Conservation (phyloP, 345 rosid genomes). For the Eucalyptus curtisii region DNA sequence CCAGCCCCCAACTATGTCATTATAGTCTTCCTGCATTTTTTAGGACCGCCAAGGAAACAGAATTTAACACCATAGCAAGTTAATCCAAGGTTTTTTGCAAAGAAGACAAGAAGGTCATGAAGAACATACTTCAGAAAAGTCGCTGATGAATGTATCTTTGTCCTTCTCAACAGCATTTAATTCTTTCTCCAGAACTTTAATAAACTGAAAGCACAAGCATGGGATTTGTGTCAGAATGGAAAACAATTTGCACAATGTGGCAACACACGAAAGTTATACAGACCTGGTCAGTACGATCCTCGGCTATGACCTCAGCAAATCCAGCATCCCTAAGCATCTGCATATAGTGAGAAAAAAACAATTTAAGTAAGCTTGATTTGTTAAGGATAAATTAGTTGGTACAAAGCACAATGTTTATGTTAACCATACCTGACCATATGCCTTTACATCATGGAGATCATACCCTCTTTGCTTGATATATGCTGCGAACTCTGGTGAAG, state of each 20-base stretch:
- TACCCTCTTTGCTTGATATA: conserved; percentile 89
- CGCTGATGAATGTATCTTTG: conserved; percentile 53
- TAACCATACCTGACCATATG: conserved; percentile 68
- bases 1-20: conserved; percentile 42
- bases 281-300: conserved; percentile 87
- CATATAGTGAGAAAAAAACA: neutral
- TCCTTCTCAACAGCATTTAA: conserved; percentile 55
- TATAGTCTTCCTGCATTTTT: conserved; percentile 57
- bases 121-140: conserved; percentile 64
- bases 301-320: conserved; percentile 57
- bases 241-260: neutral
- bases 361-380: neutral
- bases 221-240: neutral
- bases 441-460: conserved; percentile 74
- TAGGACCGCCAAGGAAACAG: neutral
- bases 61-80: neutral
- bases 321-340: conserved; percentile 49
- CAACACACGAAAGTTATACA: neutral
- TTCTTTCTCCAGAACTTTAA: conserved; percentile 58
- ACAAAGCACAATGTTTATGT: neutral
- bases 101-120: neutral
- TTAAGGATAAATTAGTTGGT: neutral
- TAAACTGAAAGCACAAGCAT: conserved; percentile 41
- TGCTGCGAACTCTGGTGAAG: conserved; percentile 53
- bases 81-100: neutral